Conservation (phyloP, 805 yeast species). For the Lipomyces mesembrius region DNA sequence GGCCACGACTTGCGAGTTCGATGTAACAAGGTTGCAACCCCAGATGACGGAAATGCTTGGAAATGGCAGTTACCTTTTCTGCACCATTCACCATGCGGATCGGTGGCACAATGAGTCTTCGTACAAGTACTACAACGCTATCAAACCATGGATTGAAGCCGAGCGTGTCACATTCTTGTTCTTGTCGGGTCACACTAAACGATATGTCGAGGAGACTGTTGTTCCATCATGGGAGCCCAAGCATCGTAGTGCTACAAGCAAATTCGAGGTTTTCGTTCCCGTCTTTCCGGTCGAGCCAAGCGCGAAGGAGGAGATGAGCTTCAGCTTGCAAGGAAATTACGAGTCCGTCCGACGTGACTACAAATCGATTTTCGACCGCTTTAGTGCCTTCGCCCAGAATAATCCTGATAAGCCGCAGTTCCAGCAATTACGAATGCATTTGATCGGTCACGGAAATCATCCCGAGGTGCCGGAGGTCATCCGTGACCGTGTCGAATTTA, state of each 20-base stretch:
- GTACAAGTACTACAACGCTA: conserved; percentile 29
- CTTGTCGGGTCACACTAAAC: conserved; percentile 33
- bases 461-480: conserved; percentile 32
- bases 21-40: conserved; percentile 20
- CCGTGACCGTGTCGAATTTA: conserved; percentile 30
- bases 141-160: conserved; percentile 35
- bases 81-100: conserved; percentile 36
- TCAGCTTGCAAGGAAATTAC: conserved; percentile 36
- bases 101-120: conserved; percentile 32
- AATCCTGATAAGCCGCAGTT: conserved; percentile 21
- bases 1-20: conserved; percentile 37
- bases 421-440: conserved; percentile 31
- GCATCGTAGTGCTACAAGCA: conserved; percentile 20
- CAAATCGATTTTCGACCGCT: conserved; percentile 30
- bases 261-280: conserved; percentile 32
- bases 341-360: conserved; percentile 37
- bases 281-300: conserved; percentile 35
- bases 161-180: conserved; percentile 31
- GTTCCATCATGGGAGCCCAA: conserved; percentile 29
- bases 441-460: conserved; percentile 36
- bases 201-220: conserved; percentile 29
- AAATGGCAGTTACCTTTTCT: conserved; percentile 31
- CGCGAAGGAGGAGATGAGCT: conserved; percentile 31
- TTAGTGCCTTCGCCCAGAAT: conserved; percentile 24
- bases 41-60: conserved; percentile 27